These are phyloP conservation scores for Begonia masoniana DNA, from an alignment of 306 rosid genomes.

Conservation along the genomic window DNA sequence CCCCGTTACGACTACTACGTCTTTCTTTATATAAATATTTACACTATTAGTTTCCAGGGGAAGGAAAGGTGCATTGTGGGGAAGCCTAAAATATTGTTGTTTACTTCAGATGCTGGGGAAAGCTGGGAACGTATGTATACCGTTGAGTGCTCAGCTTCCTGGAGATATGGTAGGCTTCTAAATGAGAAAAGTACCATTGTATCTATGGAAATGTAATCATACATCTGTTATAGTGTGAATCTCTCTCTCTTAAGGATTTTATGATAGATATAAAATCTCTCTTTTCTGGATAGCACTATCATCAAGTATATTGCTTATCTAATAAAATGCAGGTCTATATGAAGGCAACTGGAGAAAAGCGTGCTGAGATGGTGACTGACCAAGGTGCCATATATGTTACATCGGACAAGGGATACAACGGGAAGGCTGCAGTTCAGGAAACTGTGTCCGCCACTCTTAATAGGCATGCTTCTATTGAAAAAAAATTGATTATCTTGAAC, in stretches of 20 bases:
- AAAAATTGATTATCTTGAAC: background rate
- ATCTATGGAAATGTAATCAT: no score
- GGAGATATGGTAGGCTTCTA: conserved; percentile 65
- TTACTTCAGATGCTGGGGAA: conserved; percentile 81
- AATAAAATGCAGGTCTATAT: conserved; percentile 62
- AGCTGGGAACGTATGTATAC: conserved; percentile 90
- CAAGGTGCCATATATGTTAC: conserved; percentile 93
- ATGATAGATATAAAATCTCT: no score
- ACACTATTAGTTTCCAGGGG: conserved; percentile 72
- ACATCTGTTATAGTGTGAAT: no score
- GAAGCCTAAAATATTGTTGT: conserved; percentile 73
- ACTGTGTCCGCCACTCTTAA: conserved; percentile 96
- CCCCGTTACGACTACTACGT: conserved; percentile 19
- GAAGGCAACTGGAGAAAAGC: conserved; percentile 81
- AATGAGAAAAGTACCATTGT: no score
- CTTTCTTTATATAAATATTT: no score
- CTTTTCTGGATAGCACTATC: no score
- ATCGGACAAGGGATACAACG: conserved; percentile 80
- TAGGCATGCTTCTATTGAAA: conserved; percentile 34
- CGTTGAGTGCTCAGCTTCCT: conserved; percentile 80
- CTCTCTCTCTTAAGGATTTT: no score
- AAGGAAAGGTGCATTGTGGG: conserved; percentile 97
- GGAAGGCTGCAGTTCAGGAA: conserved; percentile 98
- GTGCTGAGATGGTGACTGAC: conserved; percentile 98
- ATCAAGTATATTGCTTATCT: background rate